A percentile compares a stretch with the other conserved stretches of the same genome.
Conservation (phyloP, 2,329 filamentous ascomycete species). For the Aureobasidium mangrovei region DNA sequence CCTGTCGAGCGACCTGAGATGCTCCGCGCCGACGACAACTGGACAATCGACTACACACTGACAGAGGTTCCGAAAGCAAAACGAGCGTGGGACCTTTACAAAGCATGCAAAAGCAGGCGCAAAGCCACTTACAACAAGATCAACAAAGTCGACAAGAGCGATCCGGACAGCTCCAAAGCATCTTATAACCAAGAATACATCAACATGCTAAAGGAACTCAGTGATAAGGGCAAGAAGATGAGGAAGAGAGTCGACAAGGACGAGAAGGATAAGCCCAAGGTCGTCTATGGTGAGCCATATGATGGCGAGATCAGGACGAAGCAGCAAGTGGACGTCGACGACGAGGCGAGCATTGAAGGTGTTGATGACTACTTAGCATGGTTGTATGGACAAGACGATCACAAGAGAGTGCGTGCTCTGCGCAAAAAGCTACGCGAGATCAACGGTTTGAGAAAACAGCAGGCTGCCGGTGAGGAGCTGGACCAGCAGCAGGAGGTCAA, state of each 20-base stretch:
- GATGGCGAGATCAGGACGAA: background rate
- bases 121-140: conserved; percentile 33
- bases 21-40: conserved; percentile 42
- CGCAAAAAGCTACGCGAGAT: too few species aligned
- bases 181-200: conserved; percentile 31
- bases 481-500: too few species aligned
- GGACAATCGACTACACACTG: conserved; percentile 72
- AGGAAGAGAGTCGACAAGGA: conserved; percentile 47
- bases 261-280: conserved; percentile 38
- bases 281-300: conserved; percentile 22
- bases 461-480: too few species aligned
- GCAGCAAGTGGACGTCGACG: conserved; percentile 17
- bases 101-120: conserved; percentile 48
- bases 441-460: too few species aligned
- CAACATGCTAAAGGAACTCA: conserved; percentile 38
- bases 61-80: conserved; percentile 45
- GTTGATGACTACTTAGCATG: conserved; percentile 19
- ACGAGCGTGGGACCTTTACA: conserved; percentile 47
- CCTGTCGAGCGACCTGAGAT: conserved; percentile 53
- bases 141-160: conserved; percentile 30
- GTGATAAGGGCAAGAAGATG: conserved; percentile 49
- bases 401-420: too few species aligned
- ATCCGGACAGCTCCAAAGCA: conserved; percentile 5
- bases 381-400: conserved; percentile 13
- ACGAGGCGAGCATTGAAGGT: conserved; percentile 11